Percentiles rank a stretch among this genome's conserved stretches.
These are phyloP conservation scores for Trichoderma sp. DNA, from an alignment of 2,329 filamentous ascomycete species.

Conservation along the genomic window DNA sequence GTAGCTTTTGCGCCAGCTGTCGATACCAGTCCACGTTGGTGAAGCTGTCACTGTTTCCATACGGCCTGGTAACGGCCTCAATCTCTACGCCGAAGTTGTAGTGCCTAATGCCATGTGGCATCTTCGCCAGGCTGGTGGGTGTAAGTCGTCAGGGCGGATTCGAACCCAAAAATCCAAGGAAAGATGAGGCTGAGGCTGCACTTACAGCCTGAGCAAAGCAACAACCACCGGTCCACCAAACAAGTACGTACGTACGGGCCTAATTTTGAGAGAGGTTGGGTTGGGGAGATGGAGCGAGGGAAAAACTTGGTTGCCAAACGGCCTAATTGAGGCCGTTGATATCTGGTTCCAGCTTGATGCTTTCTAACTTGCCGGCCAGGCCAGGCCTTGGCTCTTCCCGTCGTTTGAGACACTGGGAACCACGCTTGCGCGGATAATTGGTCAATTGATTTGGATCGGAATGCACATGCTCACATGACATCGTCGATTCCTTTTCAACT, in stretches of 20 bases:
- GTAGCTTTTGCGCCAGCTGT: slow-evolving; percentile 38
- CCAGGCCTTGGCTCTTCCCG: neutral
- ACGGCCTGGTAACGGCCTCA: slow-evolving; percentile 38
- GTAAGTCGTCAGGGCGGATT: neutral
- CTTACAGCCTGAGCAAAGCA: slow-evolving; percentile 22
- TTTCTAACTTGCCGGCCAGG: neutral
- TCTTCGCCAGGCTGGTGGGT: neutral
- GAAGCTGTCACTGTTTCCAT: slow-evolving; percentile 36
- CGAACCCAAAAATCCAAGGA: neutral
- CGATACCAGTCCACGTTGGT: slow-evolving; percentile 41
- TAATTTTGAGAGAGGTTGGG: neutral
- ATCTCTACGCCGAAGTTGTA: slow-evolving; percentile 43
- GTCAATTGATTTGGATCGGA: neutral
- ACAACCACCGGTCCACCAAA: neutral
- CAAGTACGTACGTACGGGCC: neutral
- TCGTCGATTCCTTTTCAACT: neutral
- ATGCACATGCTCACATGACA: slow-evolving; percentile 8
- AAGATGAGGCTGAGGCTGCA: slow-evolving; percentile 6
- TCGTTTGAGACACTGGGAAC: neutral
- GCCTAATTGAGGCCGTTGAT: neutral
- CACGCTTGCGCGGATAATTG: slow-evolving; percentile 3
- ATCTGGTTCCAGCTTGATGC: neutral
- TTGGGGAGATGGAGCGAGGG: neutral
- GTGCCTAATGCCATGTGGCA: slow-evolving; percentile 23
- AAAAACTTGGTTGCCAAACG: neutral